Conservation (phyloP, 305 asterid genomes). For the Plantago lanceolata region DNA sequence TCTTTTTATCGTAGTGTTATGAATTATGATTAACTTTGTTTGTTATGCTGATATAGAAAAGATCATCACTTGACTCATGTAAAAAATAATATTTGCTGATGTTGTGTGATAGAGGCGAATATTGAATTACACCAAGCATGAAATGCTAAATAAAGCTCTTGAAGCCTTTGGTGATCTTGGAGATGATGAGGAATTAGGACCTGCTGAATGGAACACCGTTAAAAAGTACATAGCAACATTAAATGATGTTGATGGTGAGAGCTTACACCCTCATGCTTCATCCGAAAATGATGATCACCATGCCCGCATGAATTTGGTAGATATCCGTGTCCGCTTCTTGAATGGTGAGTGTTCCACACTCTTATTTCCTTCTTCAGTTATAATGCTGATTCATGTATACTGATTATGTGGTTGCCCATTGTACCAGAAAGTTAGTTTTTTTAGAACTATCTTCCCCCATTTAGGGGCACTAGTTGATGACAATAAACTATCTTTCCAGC, state of each 20-base stretch:
- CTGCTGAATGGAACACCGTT: constrained; percentile 91
- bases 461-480: neutral
- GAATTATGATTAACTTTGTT: neutral
- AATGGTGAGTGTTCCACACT: constrained; percentile 51
- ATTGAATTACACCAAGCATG: constrained; percentile 72
- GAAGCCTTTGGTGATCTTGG: constrained; percentile 90
- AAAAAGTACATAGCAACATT: constrained; percentile 67
- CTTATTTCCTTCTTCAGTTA: constrained; percentile 20
- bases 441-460: neutral
- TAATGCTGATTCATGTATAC: constrained; percentile 13
- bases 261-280: constrained; percentile 61
- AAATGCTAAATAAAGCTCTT: constrained; percentile 92
- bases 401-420: neutral
- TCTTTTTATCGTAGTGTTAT: neutral
- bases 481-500: constrained; percentile 5
- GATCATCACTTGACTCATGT: constrained; percentile 4
- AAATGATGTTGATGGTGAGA: constrained; percentile 64
- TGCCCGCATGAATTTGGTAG: constrained; percentile 62
- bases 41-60: neutral
- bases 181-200: constrained; percentile 97
- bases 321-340: constrained; percentile 79
- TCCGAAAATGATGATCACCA: constrained; percentile 40
- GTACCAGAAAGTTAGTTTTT: constrained; percentile 12
- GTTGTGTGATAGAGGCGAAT: constrained; percentile 60
- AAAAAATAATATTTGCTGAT: constrained; percentile 7